These are phyloP conservation scores for Retiboletus flavoniger DNA, from an alignment of 1,284 basidiomycete genomes.

Conservation along the genomic window DNA sequence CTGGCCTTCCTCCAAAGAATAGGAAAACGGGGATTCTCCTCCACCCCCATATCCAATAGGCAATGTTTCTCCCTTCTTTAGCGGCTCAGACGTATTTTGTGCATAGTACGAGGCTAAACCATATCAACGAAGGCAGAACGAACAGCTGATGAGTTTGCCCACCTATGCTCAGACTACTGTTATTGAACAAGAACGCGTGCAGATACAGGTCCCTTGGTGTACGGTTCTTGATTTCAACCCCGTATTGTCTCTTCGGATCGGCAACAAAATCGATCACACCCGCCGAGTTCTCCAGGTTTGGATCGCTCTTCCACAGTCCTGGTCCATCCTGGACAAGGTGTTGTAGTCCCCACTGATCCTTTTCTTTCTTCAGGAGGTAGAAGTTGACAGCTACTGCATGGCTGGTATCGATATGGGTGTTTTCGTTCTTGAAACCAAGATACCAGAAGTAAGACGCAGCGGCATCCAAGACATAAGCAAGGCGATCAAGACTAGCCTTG, in stretches of 20 bases:
- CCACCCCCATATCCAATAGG: too few relatives aligned
- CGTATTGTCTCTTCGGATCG: not conserved
- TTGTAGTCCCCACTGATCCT: slow-evolving; percentile 5
- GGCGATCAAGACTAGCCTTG: not conserved
- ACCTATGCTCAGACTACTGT: too few relatives aligned
- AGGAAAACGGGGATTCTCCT: not conserved
- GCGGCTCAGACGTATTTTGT: not conserved
- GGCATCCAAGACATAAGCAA: slow-evolving; percentile 1
- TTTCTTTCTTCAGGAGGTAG: too few relatives aligned
- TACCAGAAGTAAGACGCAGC: slow-evolving; percentile 21
- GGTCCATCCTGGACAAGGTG: not conserved
- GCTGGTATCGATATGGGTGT: too few relatives aligned
- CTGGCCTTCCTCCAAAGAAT: too few relatives aligned
- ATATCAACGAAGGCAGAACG: not conserved
- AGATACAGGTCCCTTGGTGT: too few relatives aligned
- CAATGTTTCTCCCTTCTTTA: too few relatives aligned
- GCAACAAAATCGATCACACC: slow-evolving; percentile 21
- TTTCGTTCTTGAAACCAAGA: not conserved
- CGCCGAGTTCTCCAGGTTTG: not conserved
- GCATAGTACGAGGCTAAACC: slow-evolving; percentile 9
- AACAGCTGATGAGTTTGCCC: not conserved
- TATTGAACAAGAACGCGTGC: too few relatives aligned
- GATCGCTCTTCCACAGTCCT: too few relatives aligned
- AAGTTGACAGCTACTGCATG: not conserved
- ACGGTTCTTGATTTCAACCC: too few relatives aligned